Base-by-base conservation (phyloP, 176 grass and related monocot genomes). In the Lolium rigidum region DNA sequence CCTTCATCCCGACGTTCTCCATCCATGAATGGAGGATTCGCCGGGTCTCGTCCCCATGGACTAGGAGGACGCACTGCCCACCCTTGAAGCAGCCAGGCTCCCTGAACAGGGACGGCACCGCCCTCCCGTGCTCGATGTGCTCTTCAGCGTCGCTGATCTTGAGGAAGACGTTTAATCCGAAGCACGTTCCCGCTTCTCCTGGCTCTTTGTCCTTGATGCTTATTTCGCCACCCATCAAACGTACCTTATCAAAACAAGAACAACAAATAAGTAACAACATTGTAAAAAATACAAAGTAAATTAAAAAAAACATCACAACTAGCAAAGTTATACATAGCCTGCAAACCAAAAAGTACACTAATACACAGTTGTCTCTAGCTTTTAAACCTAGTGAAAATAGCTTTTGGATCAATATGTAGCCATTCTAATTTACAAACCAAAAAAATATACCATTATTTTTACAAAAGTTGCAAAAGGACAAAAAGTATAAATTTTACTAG, bases 221-320 rank as follows among this genome's bases (percentile, higher is more conserved):
- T 10, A 98, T 98, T 56, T 98, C 93, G 12, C 95, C 95, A 28
- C 95, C 93, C 95, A 95, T 94, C 35, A 98, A 26, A 60, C 93
- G 91, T 55, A 98, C 95, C 95, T 28, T 95, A 28, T 52, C 15
- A 28, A 28, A 31, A 28, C 7, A 75, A 18, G 1, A 17, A 17
- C 13, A 51, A 0, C 22, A 75, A 51, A 18, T 56, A 18, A 18
- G 52, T 56, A 56, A 56, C 66, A 18, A 41, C 26, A 4, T 7
- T 6, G 44, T 46, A 17, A 17, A 39, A 21, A 11, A 24, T 9
- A 28, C 3, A 70, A 43, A 80, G 18, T 6, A 75, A 28, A 70
- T 28, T 28, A 10, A 62, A 20, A 9, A 9, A 56, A 77, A 25
- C 14, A 41, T 41, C 39, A 41, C 39, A 41, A 6, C 39, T 6